These are phyloP conservation scores for Teunomyces lycoperdinae DNA, from an alignment of 805 yeast genomes.

Conservation along the genomic window DNA sequence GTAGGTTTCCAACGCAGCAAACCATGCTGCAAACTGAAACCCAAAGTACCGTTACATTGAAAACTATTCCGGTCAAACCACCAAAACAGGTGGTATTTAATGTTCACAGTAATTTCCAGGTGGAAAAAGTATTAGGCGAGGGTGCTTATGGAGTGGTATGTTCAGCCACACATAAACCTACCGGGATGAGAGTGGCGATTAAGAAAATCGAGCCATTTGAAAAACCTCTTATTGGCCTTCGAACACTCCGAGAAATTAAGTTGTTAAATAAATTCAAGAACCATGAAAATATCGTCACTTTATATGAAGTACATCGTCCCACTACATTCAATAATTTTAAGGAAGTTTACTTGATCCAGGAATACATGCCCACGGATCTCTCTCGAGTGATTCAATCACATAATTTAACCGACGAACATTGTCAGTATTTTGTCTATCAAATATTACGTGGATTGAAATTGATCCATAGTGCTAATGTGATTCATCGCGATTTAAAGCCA, in stretches of 20 bases:
- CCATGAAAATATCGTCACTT: conserved; percentile 71
- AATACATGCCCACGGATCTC: conserved; percentile 73
- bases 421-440: conserved; percentile 69
- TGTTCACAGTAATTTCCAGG: conserved; percentile 59
- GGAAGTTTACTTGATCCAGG: conserved; percentile 75
- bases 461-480: conserved; percentile 68
- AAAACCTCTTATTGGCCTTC: conserved; percentile 59
- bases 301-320: conserved; percentile 68
- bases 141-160: conserved; percentile 84
- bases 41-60: background rate
- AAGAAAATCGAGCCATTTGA: conserved; percentile 74
- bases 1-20: background rate
- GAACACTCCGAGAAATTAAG: conserved; percentile 71
- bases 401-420: conserved; percentile 60
- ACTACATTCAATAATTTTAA: conserved; percentile 53
- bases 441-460: conserved; percentile 66
- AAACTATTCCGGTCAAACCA: background rate
- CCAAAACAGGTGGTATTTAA: conserved; percentile 44
- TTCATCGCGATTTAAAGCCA: conserved; percentile 77
- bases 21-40: conserved; percentile 1
- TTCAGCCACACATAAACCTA: conserved; percentile 60
- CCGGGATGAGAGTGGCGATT: conserved; percentile 67
- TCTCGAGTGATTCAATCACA: conserved; percentile 60
- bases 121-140: conserved; percentile 64
- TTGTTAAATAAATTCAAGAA: conserved; percentile 58